Conservation (phyloP, 805 yeast species). For the Millerozyma acaciae region DNA sequence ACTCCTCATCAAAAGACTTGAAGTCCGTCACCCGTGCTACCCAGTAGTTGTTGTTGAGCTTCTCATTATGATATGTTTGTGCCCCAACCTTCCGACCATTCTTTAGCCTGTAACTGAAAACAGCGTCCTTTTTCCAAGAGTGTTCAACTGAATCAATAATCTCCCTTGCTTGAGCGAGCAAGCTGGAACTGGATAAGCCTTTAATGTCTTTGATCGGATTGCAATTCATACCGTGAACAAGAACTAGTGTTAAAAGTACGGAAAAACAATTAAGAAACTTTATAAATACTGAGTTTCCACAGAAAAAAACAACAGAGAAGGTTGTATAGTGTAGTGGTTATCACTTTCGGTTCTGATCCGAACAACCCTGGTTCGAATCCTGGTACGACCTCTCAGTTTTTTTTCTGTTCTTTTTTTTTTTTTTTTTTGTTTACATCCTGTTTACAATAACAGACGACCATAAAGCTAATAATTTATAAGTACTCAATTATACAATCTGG, state of each 20-base stretch:
- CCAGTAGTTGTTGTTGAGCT: conserved; percentile 11
- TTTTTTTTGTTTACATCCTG: no score
- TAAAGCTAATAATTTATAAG: no score
- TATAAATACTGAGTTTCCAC: conserved; percentile 3
- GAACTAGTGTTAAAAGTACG: conserved; percentile 6
- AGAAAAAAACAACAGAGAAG: conserved; percentile 6
- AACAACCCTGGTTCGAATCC: conserved; percentile 83
- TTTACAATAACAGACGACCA: no score
- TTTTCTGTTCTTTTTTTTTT: conserved; percentile 8
- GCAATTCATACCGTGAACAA: conserved; percentile 2
- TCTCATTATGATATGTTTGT: conserved; percentile 5
- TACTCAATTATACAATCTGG: no score
- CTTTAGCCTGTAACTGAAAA: conserved; percentile 3
- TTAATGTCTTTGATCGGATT: conserved; percentile 4
- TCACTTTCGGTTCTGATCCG: conserved; percentile 81
- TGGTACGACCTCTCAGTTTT: conserved; percentile 72
- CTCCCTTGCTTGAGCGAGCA: conserved; percentile 2
- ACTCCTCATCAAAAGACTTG: conserved; percentile 2
- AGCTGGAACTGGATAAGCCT: neutral
- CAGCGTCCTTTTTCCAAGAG: conserved; percentile 6
- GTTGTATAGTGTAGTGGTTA: conserved; percentile 75
- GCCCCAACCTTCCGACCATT: conserved; percentile 1
- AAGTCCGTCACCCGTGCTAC: conserved; percentile 12
- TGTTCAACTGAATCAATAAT: conserved; percentile 5
- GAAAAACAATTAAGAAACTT: neutral